Evolutionary conservation across 1,139 yeast genomes (phyloP).

Genomic region (Blastobotrys petasosporus): DNA sequence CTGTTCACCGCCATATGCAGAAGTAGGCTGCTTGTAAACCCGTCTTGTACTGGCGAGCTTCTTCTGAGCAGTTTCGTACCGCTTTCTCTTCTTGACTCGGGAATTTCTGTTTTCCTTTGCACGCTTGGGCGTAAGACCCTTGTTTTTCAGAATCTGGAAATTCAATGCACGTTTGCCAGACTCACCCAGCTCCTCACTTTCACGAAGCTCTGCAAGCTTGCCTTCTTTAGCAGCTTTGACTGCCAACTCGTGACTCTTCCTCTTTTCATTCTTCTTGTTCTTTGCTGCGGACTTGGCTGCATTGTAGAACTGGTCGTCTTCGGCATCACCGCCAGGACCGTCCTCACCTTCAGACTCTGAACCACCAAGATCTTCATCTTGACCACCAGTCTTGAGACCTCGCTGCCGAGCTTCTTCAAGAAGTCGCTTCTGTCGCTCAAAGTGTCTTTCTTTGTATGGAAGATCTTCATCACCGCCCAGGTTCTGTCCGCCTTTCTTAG

Average conservation of each 20-base stretch:
- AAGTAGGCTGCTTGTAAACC: constrained; percentile 71
- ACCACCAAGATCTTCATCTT: constrained; percentile 43
- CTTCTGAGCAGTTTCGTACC: constrained; percentile 92
- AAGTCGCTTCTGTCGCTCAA: constrained; percentile 81
- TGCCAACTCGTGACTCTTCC: constrained; percentile 64
- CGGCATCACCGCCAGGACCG: constrained; percentile 32
- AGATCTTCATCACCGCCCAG: constrained; percentile 79
- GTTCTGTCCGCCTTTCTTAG: constrained; percentile 50
- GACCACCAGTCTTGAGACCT: constrained; percentile 57
- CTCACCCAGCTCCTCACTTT: constrained; percentile 44
- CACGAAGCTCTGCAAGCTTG: constrained; percentile 64
- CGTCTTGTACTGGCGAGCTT: constrained; percentile 85
- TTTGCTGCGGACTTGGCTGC: constrained; percentile 45
- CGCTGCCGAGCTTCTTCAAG: constrained; percentile 84
- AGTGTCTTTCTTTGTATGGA: constrained; percentile 87
- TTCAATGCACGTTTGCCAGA: constrained; percentile 93
- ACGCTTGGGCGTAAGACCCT: constrained; percentile 89
- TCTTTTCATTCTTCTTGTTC: constrained; percentile 48
- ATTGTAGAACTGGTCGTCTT: constrained; percentile 44
- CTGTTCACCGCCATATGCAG: constrained; percentile 89
- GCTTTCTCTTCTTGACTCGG: constrained; percentile 96
- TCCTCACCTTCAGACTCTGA: constrained; percentile 40
- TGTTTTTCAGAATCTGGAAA: constrained; percentile 88
- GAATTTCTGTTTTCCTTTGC: constrained; percentile 92
- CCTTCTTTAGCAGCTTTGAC: constrained; percentile 82